A percentile compares a stretch with the other conserved stretches of the same genome.
Conservation (phyloP, 2,329 filamentous ascomycete species). For the Sphaerulina populicola region DNA sequence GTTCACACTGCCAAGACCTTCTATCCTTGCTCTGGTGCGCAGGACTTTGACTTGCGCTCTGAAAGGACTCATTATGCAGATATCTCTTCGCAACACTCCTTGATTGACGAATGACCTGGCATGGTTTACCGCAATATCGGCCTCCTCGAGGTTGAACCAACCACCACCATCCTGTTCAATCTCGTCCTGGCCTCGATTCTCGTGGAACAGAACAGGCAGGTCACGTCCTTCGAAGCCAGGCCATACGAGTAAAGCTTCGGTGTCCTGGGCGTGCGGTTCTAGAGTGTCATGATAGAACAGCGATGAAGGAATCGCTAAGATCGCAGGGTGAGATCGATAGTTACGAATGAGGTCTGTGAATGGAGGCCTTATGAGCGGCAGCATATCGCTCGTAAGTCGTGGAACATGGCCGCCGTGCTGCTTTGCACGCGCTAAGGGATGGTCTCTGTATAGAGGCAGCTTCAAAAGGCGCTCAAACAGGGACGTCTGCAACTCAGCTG, state of each 20-base stretch:
- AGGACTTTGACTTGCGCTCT: constrained; percentile 23
- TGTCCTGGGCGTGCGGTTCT: constrained; percentile 18
- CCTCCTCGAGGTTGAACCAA: constrained; percentile 25
- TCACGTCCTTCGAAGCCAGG: constrained; percentile 17
- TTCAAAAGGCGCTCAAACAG: constrained; percentile 24
- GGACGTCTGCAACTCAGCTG: constrained; percentile 14
- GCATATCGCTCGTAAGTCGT: constrained; percentile 23
- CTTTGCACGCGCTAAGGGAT: constrained; percentile 23
- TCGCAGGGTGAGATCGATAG: constrained; percentile 26
- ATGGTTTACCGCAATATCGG: constrained; percentile 15
- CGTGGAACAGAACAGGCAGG: constrained; percentile 22
- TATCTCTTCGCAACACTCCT: constrained; percentile 14
- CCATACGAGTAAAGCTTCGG: constrained; percentile 20
- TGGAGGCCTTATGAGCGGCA: constrained; percentile 22
- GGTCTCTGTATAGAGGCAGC: constrained; percentile 19
- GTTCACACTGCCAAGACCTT: constrained; percentile 13
- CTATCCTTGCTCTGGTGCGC: constrained; percentile 14
- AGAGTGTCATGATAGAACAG: constrained; percentile 26
- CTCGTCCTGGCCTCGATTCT: constrained; percentile 18
- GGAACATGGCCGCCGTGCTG: constrained; percentile 17
- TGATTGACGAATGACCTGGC: constrained; percentile 20
- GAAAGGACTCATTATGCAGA: constrained; percentile 28
- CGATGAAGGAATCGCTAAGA: constrained; percentile 22
- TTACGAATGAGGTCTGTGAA: constrained; percentile 26
- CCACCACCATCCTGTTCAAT: constrained; percentile 27